These are phyloP conservation scores for Podospora tetraspora DNA, from an alignment of 495 filamentous ascomycete species.

Conservation along the genomic window DNA sequence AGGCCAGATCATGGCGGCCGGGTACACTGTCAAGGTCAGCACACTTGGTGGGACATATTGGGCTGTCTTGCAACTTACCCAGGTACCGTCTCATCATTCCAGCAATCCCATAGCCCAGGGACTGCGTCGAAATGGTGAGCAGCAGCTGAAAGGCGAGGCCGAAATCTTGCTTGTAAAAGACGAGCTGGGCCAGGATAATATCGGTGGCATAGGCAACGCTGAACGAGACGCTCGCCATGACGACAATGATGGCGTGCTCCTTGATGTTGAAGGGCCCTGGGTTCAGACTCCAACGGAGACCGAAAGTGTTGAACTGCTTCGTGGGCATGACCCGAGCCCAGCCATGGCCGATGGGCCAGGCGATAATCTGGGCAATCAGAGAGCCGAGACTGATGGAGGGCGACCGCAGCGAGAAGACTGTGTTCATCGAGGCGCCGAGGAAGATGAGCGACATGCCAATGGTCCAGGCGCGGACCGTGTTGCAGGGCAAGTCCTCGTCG, in stretches of 20 bases:
- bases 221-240: constrained; percentile 60
- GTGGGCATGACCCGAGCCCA: constrained; percentile 47
- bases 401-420: constrained; percentile 63
- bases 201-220: constrained; percentile 67
- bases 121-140: constrained; percentile 63
- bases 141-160: constrained; percentile 65
- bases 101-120: constrained; percentile 68
- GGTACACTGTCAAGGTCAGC: constrained; percentile 41
- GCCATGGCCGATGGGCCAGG: constrained; percentile 62
- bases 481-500: constrained; percentile 62
- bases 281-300: constrained; percentile 54
- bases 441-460: constrained; percentile 63
- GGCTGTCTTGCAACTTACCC: constrained; percentile 23
- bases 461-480: constrained; percentile 68
- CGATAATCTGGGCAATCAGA: constrained; percentile 64
- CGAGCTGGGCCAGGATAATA: constrained; percentile 57
- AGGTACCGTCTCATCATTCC: constrained; percentile 54
- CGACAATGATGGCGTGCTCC: constrained; percentile 70
- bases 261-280: constrained; percentile 77
- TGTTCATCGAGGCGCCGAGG: constrained; percentile 63
- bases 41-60: not conserved
- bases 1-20: constrained; percentile 74
- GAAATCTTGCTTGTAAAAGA: constrained; percentile 65
- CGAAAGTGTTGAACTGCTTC: constrained; percentile 50
- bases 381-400: constrained; percentile 61